Evolutionary conservation across 2,329 filamentous ascomycete species (phyloP).

Genomic region (Onygena corvina): DNA sequence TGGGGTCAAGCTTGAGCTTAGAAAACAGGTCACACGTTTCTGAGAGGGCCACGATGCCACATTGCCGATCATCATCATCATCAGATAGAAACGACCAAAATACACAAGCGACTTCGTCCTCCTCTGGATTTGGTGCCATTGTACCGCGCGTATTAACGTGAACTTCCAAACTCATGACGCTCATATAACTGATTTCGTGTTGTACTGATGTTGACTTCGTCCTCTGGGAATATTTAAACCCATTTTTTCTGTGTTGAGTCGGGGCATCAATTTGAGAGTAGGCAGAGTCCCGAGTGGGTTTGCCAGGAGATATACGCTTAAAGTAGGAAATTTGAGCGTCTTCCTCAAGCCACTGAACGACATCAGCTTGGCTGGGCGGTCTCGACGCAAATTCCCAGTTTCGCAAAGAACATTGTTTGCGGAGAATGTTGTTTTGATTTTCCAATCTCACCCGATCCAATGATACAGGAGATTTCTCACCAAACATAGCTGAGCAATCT

Average conservation of each 20-base stretch:
- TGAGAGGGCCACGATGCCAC: constrained; percentile 63
- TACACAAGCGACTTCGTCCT: constrained; percentile 76
- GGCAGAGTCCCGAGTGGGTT: constrained; percentile 16
- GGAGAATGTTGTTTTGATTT: constrained; percentile 40
- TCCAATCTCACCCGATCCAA: constrained; percentile 44
- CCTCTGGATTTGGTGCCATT: constrained; percentile 74
- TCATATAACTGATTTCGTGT: constrained; percentile 89
- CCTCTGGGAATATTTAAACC: constrained; percentile 76
- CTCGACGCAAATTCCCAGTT: constrained; percentile 64
- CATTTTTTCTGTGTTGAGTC: constrained; percentile 69
- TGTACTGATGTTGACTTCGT: constrained; percentile 61
- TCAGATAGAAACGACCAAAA: constrained; percentile 85
- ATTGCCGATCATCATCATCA: constrained; percentile 46
- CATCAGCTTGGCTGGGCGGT: constrained; percentile 60
- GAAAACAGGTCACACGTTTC: constrained; percentile 47
- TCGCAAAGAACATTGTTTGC: constrained; percentile 48
- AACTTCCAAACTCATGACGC: constrained; percentile 83
- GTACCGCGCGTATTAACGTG: constrained; percentile 78
- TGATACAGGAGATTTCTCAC: constrained; percentile 38
- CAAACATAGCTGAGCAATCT: constrained; percentile 44
- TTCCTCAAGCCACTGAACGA: constrained; percentile 54
- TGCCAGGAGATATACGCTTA: not conserved
- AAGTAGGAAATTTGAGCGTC: constrained; percentile 19
- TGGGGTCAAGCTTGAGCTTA: constrained; percentile 49
- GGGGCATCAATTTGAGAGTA: constrained; percentile 81